These are phyloP conservation scores for Seminavis robusta DNA, from an alignment of 108 stramenopile genomes.

Conservation along the genomic window DNA sequence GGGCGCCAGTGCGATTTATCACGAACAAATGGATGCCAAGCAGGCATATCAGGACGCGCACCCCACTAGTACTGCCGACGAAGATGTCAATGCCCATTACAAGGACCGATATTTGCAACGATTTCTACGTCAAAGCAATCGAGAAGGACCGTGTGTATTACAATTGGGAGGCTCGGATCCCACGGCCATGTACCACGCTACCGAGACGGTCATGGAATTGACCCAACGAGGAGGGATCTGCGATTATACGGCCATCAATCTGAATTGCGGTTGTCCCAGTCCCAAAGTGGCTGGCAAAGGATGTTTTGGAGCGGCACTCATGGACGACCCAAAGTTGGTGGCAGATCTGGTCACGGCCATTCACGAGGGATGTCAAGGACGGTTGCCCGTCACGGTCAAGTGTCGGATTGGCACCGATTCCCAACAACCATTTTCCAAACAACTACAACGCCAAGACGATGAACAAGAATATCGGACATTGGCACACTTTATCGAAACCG, in stretches of 20 bases:
- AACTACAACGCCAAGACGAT: constrained; percentile 58
- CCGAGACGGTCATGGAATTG: constrained; percentile 64
- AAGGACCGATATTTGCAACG: constrained; percentile 37
- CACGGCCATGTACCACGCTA: constrained; percentile 64
- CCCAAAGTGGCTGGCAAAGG: constrained; percentile 96
- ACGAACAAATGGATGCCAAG: constrained; percentile 33
- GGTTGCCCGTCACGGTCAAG: constrained; percentile 91
- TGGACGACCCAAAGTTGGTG: constrained; percentile 92
- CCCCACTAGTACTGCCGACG: constrained; percentile 9
- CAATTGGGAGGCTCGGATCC: constrained; percentile 97
- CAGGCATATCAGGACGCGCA: constrained; percentile 11
- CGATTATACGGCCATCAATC: constrained; percentile 94
- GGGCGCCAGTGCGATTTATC: constrained; percentile 83
- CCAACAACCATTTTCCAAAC: constrained; percentile 32
- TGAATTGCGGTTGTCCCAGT: constrained; percentile 98
- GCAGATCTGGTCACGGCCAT: constrained; percentile 65
- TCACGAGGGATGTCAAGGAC: constrained; percentile 59
- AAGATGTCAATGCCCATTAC: constrained; percentile 19
- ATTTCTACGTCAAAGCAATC: constrained; percentile 3
- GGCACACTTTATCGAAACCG: constrained; percentile 79
- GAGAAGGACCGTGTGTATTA: constrained; percentile 83
- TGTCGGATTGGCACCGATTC: constrained; percentile 92
- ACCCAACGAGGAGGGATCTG: constrained; percentile 56
- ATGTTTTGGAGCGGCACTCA: constrained; percentile 97
- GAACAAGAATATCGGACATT: constrained; percentile 82